phyloP scores from a whole-genome alignment of 2,329 filamentous ascomycete species.

The Fusarium sterilihyphosum region DNA sequence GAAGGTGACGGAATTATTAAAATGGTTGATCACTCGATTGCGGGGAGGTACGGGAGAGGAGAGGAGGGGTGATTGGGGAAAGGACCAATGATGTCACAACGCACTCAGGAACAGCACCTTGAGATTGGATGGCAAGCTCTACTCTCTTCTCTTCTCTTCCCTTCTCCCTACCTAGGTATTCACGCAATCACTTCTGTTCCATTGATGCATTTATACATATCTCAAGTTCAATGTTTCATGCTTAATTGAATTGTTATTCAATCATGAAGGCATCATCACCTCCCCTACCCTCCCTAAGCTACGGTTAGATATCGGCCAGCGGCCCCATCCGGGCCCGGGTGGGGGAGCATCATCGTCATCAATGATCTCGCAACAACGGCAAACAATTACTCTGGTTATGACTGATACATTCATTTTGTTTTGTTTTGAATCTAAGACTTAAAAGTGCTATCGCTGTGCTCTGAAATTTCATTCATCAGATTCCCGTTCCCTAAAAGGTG shows the following conservation, averaged over 20 bases:
- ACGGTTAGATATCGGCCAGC: background rate
- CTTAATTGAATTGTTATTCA: background rate
- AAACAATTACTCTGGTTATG: background rate
- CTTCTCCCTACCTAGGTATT: background rate
- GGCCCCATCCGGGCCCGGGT: background rate
- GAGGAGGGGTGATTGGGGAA: constrained; percentile 17
- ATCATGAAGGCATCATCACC: background rate
- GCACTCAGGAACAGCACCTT: background rate
- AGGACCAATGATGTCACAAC: constrained; percentile 32
- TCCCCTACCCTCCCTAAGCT: background rate
- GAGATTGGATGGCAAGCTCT: background rate
- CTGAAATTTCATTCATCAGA: background rate
- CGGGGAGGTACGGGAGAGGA: constrained; percentile 27
- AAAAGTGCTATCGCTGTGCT: background rate
- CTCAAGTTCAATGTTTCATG: background rate
- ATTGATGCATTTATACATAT: too few relatives aligned
- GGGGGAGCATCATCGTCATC: background rate
- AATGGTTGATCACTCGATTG: constrained; percentile 5
- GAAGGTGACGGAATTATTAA: constrained; percentile 1
- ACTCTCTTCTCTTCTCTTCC: background rate
- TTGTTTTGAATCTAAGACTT: background rate
- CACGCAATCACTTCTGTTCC: background rate
- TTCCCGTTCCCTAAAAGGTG: background rate
- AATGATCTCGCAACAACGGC: background rate
- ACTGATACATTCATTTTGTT: background rate